Base-by-base conservation (phyloP, 352 stramenopile genomes). In the Albugo candida region DNA sequence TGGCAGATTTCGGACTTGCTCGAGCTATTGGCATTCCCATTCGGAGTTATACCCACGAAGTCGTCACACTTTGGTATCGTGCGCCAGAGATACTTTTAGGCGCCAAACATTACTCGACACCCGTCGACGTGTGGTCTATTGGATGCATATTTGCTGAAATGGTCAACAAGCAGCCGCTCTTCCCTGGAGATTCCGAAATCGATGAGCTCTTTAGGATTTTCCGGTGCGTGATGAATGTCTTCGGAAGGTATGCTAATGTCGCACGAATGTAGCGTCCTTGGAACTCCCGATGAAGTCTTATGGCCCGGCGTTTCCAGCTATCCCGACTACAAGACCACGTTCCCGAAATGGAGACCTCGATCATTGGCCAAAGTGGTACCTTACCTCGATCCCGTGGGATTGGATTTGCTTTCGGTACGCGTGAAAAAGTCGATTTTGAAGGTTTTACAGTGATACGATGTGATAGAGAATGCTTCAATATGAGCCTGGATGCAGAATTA, bases 121-220 rank as follows among this genome's bases (percentile, higher is more conserved):
- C 86, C 4, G 85, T 97, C 10, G 92, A 97, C 62, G 68, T 87
- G 21, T 97, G 88, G 88, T 88, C 66, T 24, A 79, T 87, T 42
- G 86, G 89, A 14, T 96, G 83, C 53, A 95, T 97, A 53, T 95
- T 97, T 59, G 84, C 73, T 21, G 87, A 97, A 56, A 94, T 97
- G 81, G 70, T 92, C 42, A 94, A 85, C 54, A 84, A 87, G 43
- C 74, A 86, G 59, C 78, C 78, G 19, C 55, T 94, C 6, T 92
- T 92, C 49, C 78, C 80, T 5, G 92, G 92, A 13, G 92, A 98
- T 59, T 98, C 88, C 19, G 95, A 99, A 66, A 98, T 99, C 60
- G 95, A 99, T 60, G 89, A 99, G 59, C 67, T 99, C 20, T 98
- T 97, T 64, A 96, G 97, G 41, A 98, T 99, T 49, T 99, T 99